Evolutionary conservation across 2,329 filamentous ascomycete species (phyloP).

Genomic region (Beauveria asiatica): DNA sequence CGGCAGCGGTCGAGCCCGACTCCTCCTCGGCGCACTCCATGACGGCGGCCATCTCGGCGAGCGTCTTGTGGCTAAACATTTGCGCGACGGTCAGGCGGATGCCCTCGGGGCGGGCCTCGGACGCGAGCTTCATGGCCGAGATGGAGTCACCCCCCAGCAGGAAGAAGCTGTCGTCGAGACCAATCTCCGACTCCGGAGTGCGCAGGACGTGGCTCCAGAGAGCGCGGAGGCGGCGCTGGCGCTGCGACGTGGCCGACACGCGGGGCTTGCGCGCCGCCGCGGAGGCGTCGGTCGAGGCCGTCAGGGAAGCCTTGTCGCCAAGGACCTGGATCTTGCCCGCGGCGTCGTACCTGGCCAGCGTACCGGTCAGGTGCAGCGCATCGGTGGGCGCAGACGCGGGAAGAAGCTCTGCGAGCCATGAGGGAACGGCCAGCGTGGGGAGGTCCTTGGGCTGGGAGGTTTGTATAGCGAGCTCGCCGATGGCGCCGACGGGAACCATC

Average conservation of each 20-base stretch:
- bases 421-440: conserved; percentile 19
- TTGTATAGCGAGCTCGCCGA: conserved; percentile 37
- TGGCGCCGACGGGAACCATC: conserved; percentile 30
- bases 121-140: conserved; percentile 52
- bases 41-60: conserved; percentile 44
- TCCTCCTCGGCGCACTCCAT: conserved; percentile 28
- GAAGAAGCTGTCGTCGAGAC: conserved; percentile 51
- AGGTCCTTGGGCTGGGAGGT: conserved; percentile 20
- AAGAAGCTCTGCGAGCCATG: conserved; percentile 20
- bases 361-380: conserved; percentile 31
- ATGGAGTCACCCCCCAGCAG: conserved; percentile 53
- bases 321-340: conserved; percentile 22
- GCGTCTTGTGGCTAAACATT: conserved; percentile 41
- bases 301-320: conserved; percentile 15
- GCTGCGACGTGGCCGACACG: conserved; percentile 31
- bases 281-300: conserved; percentile 11
- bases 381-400: background rate
- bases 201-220: conserved; percentile 42
- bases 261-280: conserved; percentile 18
- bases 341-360: conserved; percentile 29
- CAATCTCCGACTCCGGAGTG: conserved; percentile 37
- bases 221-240: conserved; percentile 34
- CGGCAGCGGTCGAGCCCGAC: conserved; percentile 13
- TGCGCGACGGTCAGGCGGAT: conserved; percentile 44
- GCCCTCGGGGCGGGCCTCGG: conserved; percentile 40